Evolutionary conservation across 805 yeast species (phyloP).

Genomic region (Clavispora phyllophila): DNA sequence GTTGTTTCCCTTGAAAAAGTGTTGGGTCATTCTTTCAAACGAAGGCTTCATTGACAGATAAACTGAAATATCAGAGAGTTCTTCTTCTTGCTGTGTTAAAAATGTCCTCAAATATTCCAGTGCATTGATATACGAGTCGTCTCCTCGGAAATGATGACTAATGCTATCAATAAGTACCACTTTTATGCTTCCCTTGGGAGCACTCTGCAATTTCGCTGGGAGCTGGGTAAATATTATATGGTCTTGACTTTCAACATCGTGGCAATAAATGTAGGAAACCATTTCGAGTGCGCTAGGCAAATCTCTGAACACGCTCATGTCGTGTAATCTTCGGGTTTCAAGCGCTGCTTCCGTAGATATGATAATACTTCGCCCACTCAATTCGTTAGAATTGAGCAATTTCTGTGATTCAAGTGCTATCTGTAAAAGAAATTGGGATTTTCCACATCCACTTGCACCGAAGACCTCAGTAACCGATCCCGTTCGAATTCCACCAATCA

Average conservation of each 20-base stretch:
- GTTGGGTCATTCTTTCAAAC: slow-evolving; percentile 26
- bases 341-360: slow-evolving; percentile 74
- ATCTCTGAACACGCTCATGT: slow-evolving; percentile 16
- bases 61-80: slow-evolving; percentile 3
- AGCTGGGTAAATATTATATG: slow-evolving; percentile 67
- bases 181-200: slow-evolving; percentile 20
- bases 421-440: slow-evolving; percentile 74
- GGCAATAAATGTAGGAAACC: slow-evolving; percentile 53
- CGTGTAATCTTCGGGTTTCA: slow-evolving; percentile 55
- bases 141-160: slow-evolving; percentile 73
- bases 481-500: slow-evolving; percentile 11
- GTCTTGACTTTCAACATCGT: slow-evolving; percentile 68
- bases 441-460: slow-evolving; percentile 85
- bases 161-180: slow-evolving; percentile 74
- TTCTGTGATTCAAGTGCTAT: slow-evolving; percentile 54
- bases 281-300: slow-evolving; percentile 18
- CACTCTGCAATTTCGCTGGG: slow-evolving; percentile 41
- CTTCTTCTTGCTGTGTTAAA: slow-evolving; percentile 11
- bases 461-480: slow-evolving; percentile 56
- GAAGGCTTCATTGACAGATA: slow-evolving; percentile 12
- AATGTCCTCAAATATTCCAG: slow-evolving; percentile 8
- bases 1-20: slow-evolving; percentile 11
- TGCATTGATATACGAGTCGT: slow-evolving; percentile 26
- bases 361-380: slow-evolving; percentile 38
- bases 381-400: background rate